These are phyloP conservation scores for Kwoniella newhampshirensis DNA, from an alignment of 768 basidiomycete genomes.

Conservation along the genomic window DNA sequence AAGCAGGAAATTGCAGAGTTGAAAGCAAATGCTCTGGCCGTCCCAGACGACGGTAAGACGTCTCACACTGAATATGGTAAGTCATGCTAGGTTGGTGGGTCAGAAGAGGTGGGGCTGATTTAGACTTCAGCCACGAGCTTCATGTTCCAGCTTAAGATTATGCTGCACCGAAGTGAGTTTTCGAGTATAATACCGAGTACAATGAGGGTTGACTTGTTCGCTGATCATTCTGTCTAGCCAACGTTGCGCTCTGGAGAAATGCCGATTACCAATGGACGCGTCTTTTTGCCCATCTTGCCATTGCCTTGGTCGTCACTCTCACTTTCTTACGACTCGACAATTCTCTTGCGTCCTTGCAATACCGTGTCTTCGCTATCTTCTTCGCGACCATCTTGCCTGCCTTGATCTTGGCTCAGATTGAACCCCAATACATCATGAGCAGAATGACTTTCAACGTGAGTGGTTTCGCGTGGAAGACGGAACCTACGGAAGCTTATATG, in stretches of 20 bases:
- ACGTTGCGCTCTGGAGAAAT: conserved; percentile 72
- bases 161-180: conserved; percentile 60
- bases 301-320: conserved; percentile 61
- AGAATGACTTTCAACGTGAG: conserved; percentile 56
- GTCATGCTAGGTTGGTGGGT: too few species aligned
- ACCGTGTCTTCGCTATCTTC: conserved; percentile 71
- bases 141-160: conserved; percentile 68
- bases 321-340: conserved; percentile 69
- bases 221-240: too few species aligned
- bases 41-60: conserved; percentile 22
- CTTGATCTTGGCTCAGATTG: conserved; percentile 75
- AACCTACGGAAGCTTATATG: not conserved
- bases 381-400: conserved; percentile 64
- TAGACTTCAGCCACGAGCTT: conserved; percentile 62
- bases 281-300: conserved; percentile 68
- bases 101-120: not conserved
- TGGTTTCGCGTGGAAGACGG: too few species aligned
- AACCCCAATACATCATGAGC: conserved; percentile 78
- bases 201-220: conserved; percentile 1
- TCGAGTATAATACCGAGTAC: too few species aligned
- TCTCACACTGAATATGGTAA: conserved; percentile 40
- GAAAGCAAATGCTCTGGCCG: conserved; percentile 50
- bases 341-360: conserved; percentile 63
- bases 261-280: conserved; percentile 84
- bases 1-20: conserved; percentile 57